phyloP scores from a whole-genome alignment of 768 basidiomycete genomes.

The Pleurotus ostreatus region DNA sequence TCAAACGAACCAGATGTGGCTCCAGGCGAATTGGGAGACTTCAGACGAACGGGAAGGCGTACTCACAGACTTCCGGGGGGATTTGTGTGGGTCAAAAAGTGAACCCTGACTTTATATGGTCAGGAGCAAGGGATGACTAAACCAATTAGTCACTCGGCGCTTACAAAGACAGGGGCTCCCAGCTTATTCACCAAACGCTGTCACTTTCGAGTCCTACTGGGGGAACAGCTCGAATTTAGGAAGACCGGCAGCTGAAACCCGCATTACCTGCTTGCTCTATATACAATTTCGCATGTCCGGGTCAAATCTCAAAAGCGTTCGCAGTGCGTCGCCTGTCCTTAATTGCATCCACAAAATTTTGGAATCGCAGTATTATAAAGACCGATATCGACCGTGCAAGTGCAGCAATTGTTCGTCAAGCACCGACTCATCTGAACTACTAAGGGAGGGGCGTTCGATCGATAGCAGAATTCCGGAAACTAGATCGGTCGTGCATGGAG shows the following conservation, averaged over 20 bases:
- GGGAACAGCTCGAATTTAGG: no score
- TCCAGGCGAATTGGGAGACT: background rate
- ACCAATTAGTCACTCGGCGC: constrained; percentile 3
- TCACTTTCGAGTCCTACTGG: no score
- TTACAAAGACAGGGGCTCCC: background rate
- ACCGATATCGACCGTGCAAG: no score
- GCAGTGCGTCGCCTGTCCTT: no score
- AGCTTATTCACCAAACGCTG: no score
- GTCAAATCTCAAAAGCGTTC: no score
- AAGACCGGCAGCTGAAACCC: no score
- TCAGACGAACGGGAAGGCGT: background rate
- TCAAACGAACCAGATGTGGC: background rate
- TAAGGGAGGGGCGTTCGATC: constrained; percentile 36
- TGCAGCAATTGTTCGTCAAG: background rate
- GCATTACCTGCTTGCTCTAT: no score
- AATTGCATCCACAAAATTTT: no score
- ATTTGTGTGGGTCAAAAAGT: background rate
- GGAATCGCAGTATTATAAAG: no score
- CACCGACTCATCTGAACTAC: background rate
- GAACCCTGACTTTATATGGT: background rate
- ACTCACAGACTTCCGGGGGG: constrained; percentile 2
- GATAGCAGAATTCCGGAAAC: constrained; percentile 67
- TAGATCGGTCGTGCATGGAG: constrained; percentile 86
- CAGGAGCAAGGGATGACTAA: background rate
- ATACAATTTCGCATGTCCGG: no score